Percentiles rank a stretch among this genome's conserved stretches.
These are phyloP conservation scores for Saccharomycopsis fodiens DNA, from an alignment of 805 yeast species.

Conservation along the genomic window DNA sequence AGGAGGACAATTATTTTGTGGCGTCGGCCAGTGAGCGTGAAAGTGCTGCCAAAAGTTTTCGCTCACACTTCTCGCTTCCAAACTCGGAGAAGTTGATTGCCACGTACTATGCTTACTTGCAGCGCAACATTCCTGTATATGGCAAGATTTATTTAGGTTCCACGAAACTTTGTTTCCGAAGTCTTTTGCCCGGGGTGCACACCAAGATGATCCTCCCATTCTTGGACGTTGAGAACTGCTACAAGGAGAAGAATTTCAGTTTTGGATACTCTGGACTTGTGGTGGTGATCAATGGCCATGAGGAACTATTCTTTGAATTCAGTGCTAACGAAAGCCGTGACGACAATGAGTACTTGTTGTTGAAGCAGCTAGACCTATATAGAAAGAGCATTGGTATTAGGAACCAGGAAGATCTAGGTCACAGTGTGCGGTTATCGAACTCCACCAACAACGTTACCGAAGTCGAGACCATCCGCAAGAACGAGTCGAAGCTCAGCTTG, in stretches of 20 bases:
- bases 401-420: conserved; percentile 19
- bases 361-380: conserved; percentile 41
- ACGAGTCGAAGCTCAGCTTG: conserved; percentile 57
- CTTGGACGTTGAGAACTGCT: conserved; percentile 60
- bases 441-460: conserved; percentile 30
- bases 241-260: conserved; percentile 59
- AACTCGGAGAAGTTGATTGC: conserved; percentile 47
- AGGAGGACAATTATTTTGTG: conserved; percentile 44
- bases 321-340: conserved; percentile 56
- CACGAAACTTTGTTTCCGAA: conserved; percentile 67
- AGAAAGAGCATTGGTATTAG: conserved; percentile 23
- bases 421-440: conserved; percentile 28
- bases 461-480: conserved; percentile 53
- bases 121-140: conserved; percentile 66
- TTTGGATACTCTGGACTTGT: conserved; percentile 66
- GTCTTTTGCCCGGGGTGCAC: conserved; percentile 67
- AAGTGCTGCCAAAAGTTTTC: conserved; percentile 50
- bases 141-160: conserved; percentile 76
- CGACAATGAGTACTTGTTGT: conserved; percentile 55
- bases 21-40: conserved; percentile 36
- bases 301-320: conserved; percentile 73
- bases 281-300: conserved; percentile 63
- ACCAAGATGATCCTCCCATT: conserved; percentile 82
- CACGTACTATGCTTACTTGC: conserved; percentile 62
- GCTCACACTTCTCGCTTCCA: conserved; percentile 56